These are phyloP conservation scores for Akanthomyces muscarius DNA, from an alignment of 2,329 filamentous ascomycete species.

Conservation along the genomic window DNA sequence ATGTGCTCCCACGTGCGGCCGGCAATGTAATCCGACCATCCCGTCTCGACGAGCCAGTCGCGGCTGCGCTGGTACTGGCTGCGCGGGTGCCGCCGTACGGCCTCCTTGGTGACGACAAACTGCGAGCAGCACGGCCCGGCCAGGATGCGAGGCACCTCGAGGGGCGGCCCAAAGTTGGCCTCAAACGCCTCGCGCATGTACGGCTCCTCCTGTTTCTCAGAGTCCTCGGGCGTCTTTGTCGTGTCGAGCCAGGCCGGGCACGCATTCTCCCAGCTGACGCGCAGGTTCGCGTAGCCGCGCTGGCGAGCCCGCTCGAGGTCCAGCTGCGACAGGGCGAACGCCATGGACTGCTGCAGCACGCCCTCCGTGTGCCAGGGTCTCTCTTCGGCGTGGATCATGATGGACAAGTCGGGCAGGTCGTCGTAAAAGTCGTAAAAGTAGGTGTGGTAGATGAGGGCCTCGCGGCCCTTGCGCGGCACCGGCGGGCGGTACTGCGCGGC, in stretches of 20 bases:
- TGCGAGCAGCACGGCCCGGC: slow-evolving; percentile 34
- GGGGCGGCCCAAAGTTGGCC: slow-evolving; percentile 27
- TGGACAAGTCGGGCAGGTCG: slow-evolving; percentile 51
- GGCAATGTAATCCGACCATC: slow-evolving; percentile 28
- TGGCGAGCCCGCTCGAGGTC: slow-evolving; percentile 37
- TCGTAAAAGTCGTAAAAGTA: slow-evolving; percentile 62
- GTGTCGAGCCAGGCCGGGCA: slow-evolving; percentile 51
- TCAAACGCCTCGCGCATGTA: slow-evolving; percentile 28
- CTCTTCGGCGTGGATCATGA: slow-evolving; percentile 61
- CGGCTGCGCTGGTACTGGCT: slow-evolving; percentile 28
- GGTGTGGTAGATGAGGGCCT: slow-evolving; percentile 58
- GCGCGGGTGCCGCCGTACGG: slow-evolving; percentile 27
- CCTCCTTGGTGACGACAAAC: slow-evolving; percentile 31
- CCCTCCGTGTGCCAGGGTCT: slow-evolving; percentile 34
- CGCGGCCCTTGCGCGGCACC: slow-evolving; percentile 54
- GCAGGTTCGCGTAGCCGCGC: slow-evolving; percentile 52
- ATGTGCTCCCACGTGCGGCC: slow-evolving; percentile 35
- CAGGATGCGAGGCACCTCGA: slow-evolving; percentile 29
- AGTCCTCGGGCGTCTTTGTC: slow-evolving; percentile 22
- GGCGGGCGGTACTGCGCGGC: slow-evolving; percentile 45
- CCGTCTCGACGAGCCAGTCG: slow-evolving; percentile 29
- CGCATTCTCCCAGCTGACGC: slow-evolving; percentile 51
- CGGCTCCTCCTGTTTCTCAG: slow-evolving; percentile 28
- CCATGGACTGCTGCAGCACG: slow-evolving; percentile 31
- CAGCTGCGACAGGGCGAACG: slow-evolving; percentile 30